These are phyloP conservation scores for Craspedostauros australis DNA, from an alignment of 108 stramenopile species.

Conservation along the genomic window DNA sequence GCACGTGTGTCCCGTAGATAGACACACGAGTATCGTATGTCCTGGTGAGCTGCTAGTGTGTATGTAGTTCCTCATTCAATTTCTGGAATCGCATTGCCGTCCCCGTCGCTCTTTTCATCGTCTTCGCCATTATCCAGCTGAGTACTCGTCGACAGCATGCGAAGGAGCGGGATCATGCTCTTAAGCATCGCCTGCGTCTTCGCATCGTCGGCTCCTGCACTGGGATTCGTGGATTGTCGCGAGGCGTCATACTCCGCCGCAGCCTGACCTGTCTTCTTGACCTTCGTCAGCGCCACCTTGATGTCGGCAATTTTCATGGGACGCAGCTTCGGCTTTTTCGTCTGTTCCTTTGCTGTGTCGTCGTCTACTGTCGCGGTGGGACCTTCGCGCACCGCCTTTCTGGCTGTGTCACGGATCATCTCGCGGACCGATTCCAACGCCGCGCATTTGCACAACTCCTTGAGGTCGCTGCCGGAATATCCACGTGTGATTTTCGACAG, in stretches of 20 bases:
- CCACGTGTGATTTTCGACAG: conserved; percentile 66
- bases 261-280: conserved; percentile 70
- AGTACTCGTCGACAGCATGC: no score
- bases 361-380: not conserved
- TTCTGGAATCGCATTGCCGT: no score
- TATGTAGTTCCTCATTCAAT: no score
- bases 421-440: conserved; percentile 85
- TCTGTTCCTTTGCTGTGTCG: conserved; percentile 29
- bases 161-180: no score
- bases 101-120: no score
- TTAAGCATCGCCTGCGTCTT: no score
- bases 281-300: conserved; percentile 57
- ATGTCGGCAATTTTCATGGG: conserved; percentile 63
- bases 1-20: no score
- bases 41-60: no score
- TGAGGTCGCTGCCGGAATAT: conserved; percentile 93
- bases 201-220: no score
- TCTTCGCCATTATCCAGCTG: no score
- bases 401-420: conserved; percentile 54
- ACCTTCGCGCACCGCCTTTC: conserved; percentile 33
- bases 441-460: conserved; percentile 92
- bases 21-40: no score
- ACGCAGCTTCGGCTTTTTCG: conserved; percentile 27
- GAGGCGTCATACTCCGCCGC: conserved; percentile 52
- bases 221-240: no score